Evolutionary conservation across 2,329 filamentous ascomycete genomes (phyloP), one percentile per base, ranked within the genome.

Genomic region (Didymella glomerata): DNA sequence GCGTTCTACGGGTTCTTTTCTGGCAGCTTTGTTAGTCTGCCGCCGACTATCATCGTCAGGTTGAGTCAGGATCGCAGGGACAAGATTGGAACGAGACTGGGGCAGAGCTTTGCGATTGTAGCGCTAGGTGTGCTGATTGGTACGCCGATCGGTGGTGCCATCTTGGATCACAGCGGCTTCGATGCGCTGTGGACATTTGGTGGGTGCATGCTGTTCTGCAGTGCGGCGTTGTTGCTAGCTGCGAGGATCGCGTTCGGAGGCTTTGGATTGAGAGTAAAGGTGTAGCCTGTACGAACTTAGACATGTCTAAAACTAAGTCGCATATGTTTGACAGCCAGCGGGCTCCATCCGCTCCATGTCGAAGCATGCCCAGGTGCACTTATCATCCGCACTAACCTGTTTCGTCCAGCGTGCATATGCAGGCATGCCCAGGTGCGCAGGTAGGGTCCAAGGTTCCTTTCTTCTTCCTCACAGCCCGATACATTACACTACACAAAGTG

Each of bases 71-170:
- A 82, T 24, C 77, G 78, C 46, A 65, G 80, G 14, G 76, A 76
- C 4, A 74, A 82, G 62, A 81, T 84, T 46, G 82, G 82, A 0
- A 83, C 81, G n/a, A 72, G 84, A 4, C 76, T 87, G 64, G 85
- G 85, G 0, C 85, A 86, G 82, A 78, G 80, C 9, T 87, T 87
- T 64, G 79, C 79, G 1, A 70, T 81, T 38, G 78, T 79, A 2
- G 79, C 80, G 0, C 72, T 86, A 9, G 85, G 84, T 0, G 60
- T 86, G 48, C 64, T 87, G 59, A 77, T 85, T 8, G 85, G 85
- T 2, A 85, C 84, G 3, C 85, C 85, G 0, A 85, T 86, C 53
- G 82, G 82, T 2, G 85, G 85, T 18, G 82, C 82, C 14, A 85
- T 87, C 30, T 61, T 85, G 57, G 77, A 78, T 49, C 65, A 70